Evolutionary conservation across 1,139 yeast species (phyloP), one percentile per base, ranked within the genome.

Genomic region (Ogataea hybrid): DNA sequence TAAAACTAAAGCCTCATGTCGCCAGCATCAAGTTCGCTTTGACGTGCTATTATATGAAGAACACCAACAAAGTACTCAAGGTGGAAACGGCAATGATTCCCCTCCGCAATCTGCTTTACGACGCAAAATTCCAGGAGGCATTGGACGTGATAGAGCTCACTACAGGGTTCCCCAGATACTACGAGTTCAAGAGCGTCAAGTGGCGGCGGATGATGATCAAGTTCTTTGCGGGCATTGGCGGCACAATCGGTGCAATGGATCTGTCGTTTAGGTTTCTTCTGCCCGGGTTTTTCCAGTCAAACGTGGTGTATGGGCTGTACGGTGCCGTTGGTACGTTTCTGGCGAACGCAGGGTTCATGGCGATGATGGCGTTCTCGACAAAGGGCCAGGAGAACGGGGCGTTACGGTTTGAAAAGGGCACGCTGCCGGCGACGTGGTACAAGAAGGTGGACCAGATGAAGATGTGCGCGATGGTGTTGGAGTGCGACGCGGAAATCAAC

Each of bases 401-500:
- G 43, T 66, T 62, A 32, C 49, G 56, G 43, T 63, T 58, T 40
- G 75, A 74, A 43, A 74, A 74, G 51, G 88, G 88, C 4, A 79
- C 86, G 0, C 73, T 81, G 48, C 81, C 82, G 45, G 69, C 76
- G 22, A 76, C 79, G 51, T 80, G 89, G 81, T 81, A 70, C 59
- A 67, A 70, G 42, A 85, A 81, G 60, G 75, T 84, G 9, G 86
- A 81, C 53, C 87, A 84, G 57, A 70, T 84, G 73, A 65, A 75
- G 47, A 79, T 85, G 79, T 73, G 83, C 37, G 69, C 86, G 1
- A 72, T 75, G 53, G 72, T 84, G 30, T 73, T 85, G 18, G 86
- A 81, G 46, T 77, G 85, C 32, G 89, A 85, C 61, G 67, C 78
- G 9, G 65, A 64, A 32, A 58, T 79, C 37, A 73, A 73, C 51